Evolutionary conservation across 768 basidiomycete genomes (phyloP).

Genomic region (Termitomyces sp.): DNA sequence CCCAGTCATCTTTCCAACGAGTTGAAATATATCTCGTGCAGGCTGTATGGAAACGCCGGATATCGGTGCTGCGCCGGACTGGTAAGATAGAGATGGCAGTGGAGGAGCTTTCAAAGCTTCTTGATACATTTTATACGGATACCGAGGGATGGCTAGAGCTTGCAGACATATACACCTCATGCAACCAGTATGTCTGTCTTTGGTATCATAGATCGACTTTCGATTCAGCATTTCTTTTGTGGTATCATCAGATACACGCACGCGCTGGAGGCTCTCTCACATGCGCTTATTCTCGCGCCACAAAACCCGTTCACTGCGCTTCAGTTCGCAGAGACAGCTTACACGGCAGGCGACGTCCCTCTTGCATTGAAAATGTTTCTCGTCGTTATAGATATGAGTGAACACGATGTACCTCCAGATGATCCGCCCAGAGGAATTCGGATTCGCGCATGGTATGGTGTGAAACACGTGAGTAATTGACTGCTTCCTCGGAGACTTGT

Average conservation of each 20-base stretch:
- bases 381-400: constrained; percentile 72
- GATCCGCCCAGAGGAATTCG: constrained; percentile 48
- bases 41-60: constrained; percentile 79
- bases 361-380: constrained; percentile 79
- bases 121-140: constrained; percentile 88
- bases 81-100: constrained; percentile 64
- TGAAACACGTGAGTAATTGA: constrained; percentile 61
- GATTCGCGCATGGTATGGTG: constrained; percentile 77
- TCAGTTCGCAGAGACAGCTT: constrained; percentile 86
- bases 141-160: constrained; percentile 86
- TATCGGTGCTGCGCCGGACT: constrained; percentile 59
- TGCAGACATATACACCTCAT: constrained; percentile 69
- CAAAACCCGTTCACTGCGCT: constrained; percentile 83
- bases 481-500: not conserved
- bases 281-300: constrained; percentile 75
- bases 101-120: constrained; percentile 61
- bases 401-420: constrained; percentile 39
- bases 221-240: not conserved
- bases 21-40: constrained; percentile 13
- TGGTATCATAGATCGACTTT: not conserved
- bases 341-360: constrained; percentile 68
- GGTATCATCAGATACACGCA: constrained; percentile 51
- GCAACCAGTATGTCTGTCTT: constrained; percentile 55
- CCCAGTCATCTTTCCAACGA: not conserved
- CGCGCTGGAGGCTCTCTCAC: constrained; percentile 72